Percentiles rank a stretch among this genome's conserved stretches.
Evolutionary conservation across 192 early-diverging fungal species (phyloP).

Genomic region (Geranomyces variabilis): DNA sequence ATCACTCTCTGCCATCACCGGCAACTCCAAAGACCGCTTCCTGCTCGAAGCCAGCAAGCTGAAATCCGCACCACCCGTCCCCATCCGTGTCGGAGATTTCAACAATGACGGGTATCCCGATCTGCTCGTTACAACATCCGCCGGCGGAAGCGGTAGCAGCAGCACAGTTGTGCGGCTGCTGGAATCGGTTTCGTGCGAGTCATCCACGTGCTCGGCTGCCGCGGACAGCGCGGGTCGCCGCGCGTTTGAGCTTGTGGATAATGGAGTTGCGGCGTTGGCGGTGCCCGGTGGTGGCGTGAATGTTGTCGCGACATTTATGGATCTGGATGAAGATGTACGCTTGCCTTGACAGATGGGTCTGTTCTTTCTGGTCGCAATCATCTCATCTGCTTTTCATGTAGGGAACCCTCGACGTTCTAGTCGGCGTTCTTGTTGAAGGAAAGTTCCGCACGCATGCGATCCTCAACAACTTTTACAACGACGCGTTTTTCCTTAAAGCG

Average conservation of each 20-base stretch:
- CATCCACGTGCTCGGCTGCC: slow-evolving; percentile 42
- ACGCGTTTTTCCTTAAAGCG: slow-evolving; percentile 93
- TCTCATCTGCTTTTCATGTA: too few species aligned
- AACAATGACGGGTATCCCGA: slow-evolving; percentile 93
- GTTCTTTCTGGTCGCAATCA: too few species aligned
- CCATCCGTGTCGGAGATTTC: slow-evolving; percentile 64
- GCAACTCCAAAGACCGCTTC: slow-evolving; percentile 2
- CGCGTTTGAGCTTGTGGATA: slow-evolving; percentile 62
- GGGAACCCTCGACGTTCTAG: slow-evolving; percentile 81
- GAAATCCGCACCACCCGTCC: slow-evolving; percentile 25
- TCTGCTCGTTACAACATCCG: slow-evolving; percentile 67
- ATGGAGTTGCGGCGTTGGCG: slow-evolving; percentile 67
- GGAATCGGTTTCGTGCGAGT: slow-evolving; percentile 65
- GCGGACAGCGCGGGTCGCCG: slow-evolving; percentile 58
- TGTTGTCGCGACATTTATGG: slow-evolving; percentile 77
- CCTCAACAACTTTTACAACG: slow-evolving; percentile 89
- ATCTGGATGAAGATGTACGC: slow-evolving; percentile 87
- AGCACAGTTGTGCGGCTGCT: slow-evolving; percentile 59
- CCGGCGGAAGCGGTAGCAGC: slow-evolving; percentile 27
- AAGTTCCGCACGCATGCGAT: slow-evolving; percentile 59
- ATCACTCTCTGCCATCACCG: not conserved
- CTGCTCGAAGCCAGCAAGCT: not conserved
- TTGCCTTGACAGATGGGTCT: slow-evolving; percentile 13
- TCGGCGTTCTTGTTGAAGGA: slow-evolving; percentile 50
- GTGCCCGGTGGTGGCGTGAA: slow-evolving; percentile 48